A percentile compares a stretch with the other conserved stretches of the same genome.
Conservation (phyloP, 2,329 filamentous ascomycete genomes). For the Penicillium sp. region DNA sequence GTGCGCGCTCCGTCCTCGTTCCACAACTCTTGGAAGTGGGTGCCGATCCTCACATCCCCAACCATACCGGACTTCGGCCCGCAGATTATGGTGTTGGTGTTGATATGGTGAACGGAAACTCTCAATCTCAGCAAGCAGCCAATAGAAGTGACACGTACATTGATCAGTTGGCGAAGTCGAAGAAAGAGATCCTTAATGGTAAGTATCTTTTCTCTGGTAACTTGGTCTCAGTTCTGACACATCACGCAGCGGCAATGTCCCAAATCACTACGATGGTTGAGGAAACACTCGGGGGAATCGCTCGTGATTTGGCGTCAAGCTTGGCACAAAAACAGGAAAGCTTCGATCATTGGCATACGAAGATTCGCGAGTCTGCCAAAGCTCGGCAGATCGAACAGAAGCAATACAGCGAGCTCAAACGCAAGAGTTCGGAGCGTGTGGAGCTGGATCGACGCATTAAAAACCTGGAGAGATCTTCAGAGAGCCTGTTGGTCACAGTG, state of each 20-base stretch:
- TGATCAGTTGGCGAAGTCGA: constrained; percentile 44
- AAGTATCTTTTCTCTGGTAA: constrained; percentile 13
- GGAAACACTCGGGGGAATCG: constrained; percentile 73
- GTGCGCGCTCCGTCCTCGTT: constrained; percentile 94
- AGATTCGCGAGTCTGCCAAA: constrained; percentile 74
- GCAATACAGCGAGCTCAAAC: constrained; percentile 66
- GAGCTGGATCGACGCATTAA: constrained; percentile 66
- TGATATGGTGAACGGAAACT: constrained; percentile 53
- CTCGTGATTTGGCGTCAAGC: constrained; percentile 73
- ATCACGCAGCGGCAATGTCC: constrained; percentile 34
- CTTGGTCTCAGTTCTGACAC: constrained; percentile 32
- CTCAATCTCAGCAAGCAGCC: constrained; percentile 46
- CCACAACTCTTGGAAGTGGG: constrained; percentile 95
- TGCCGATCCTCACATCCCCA: constrained; percentile 86
- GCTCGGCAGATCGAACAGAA: constrained; percentile 74
- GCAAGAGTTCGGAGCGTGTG: constrained; percentile 59
- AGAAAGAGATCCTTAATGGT: constrained; percentile 47
- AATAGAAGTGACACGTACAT: constrained; percentile 43
- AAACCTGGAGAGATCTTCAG: constrained; percentile 71
- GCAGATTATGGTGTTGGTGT: constrained; percentile 91
- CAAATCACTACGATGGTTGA: constrained; percentile 63
- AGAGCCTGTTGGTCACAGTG: constrained; percentile 62
- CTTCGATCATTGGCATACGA: constrained; percentile 75
- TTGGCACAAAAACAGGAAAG: constrained; percentile 78
- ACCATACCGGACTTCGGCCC: constrained; percentile 81